A percentile compares a stretch with the other conserved stretches of the same genome.
Evolutionary conservation across 805 yeast genomes (phyloP).

Genomic region (Lipomyces yamanashiensis): DNA sequence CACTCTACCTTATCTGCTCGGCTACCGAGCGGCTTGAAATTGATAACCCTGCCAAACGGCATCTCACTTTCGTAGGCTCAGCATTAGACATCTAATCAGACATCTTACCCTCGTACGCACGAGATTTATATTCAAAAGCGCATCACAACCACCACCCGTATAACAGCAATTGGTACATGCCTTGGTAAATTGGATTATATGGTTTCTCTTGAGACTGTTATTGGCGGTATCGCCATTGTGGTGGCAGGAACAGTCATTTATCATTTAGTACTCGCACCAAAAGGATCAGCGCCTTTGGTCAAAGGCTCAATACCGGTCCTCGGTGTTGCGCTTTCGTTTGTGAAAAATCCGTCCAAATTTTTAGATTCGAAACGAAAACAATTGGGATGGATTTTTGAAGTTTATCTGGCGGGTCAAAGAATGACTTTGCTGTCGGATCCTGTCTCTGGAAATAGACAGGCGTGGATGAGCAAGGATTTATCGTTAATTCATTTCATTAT

Average conservation of each 20-base stretch:
- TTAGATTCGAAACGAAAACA: conserved; percentile 11
- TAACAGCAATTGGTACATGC: too few relatives aligned
- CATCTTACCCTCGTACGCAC: too few relatives aligned
- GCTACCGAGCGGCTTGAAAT: too few relatives aligned
- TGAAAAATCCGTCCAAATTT: conserved; percentile 1
- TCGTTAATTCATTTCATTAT: conserved; percentile 9
- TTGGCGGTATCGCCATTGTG: background rate
- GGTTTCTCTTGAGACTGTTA: background rate
- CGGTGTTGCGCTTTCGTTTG: conserved; percentile 23
- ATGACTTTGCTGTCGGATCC: conserved; percentile 29
- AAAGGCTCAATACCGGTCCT: conserved; percentile 24
- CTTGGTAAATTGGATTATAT: background rate
- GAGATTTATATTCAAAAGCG: too few relatives aligned
- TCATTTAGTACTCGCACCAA: conserved; percentile 3
- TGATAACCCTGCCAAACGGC: too few relatives aligned
- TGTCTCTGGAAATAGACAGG: conserved; percentile 14
- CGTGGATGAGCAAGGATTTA: background rate
- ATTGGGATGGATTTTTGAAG: conserved; percentile 18
- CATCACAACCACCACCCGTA: too few relatives aligned
- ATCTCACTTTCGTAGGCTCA: too few relatives aligned
- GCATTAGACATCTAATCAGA: too few relatives aligned
- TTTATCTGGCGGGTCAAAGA: conserved; percentile 24
- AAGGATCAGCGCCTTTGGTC: conserved; percentile 14
- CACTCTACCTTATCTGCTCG: too few relatives aligned
- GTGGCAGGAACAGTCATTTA: background rate